Conservation (phyloP, 805 yeast genomes). For the Schizosaccharomyces japonicus region DNA sequence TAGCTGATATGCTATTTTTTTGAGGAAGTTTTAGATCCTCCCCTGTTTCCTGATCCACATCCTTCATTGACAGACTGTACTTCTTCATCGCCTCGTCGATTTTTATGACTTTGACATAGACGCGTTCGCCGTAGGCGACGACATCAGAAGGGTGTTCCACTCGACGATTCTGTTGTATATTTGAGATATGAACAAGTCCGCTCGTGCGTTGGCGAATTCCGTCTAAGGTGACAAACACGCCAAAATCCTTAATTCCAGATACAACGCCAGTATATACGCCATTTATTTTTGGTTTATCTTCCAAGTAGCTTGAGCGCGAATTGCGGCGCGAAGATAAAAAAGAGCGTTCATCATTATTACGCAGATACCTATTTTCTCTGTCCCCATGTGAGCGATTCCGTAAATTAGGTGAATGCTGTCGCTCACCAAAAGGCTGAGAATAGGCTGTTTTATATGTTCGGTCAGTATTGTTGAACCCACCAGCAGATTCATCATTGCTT, state of each 20-base stretch:
- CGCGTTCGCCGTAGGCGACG: conserved; percentile 31
- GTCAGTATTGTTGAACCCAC: too few species aligned
- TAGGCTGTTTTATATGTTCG: too few species aligned
- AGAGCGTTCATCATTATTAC: neutral
- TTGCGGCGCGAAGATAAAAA: neutral
- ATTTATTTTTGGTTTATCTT: conserved; percentile 20
- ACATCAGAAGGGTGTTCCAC: conserved; percentile 36
- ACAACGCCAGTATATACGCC: conserved; percentile 39
- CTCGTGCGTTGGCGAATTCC: conserved; percentile 19
- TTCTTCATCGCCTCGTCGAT: conserved; percentile 19
- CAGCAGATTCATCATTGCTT: too few species aligned
- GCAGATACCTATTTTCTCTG: neutral
- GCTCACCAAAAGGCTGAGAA: too few species aligned
- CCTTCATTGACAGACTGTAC: conserved; percentile 42
- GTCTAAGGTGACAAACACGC: conserved; percentile 46
- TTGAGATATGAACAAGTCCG: conserved; percentile 64
- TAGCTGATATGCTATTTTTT: neutral
- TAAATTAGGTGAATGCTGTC: too few species aligned
- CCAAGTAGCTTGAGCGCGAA: conserved; percentile 9
- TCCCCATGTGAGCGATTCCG: neutral
- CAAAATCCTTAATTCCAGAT: conserved; percentile 36
- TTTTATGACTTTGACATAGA: conserved; percentile 35
- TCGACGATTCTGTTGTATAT: conserved; percentile 26
- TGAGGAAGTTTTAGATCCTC: conserved; percentile 12
- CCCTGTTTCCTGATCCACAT: conserved; percentile 52